phyloP scores from a whole-genome alignment of 768 basidiomycete species.

The Boletus vinaceobasis region DNA sequence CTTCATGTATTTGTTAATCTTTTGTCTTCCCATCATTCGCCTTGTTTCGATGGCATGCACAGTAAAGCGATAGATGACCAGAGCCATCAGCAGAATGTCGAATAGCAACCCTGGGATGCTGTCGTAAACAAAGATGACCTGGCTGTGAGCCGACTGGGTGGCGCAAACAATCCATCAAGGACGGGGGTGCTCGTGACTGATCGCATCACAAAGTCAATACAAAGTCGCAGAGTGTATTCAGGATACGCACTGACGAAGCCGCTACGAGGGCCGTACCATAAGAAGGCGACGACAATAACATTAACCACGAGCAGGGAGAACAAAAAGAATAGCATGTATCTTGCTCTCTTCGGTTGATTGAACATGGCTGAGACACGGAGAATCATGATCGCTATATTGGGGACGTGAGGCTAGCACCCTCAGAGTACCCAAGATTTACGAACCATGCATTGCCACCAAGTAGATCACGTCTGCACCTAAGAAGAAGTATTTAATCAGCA shows the following conservation, averaged over 20 bases:
- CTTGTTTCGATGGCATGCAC: slow-evolving; percentile 2
- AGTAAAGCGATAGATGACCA: slow-evolving; percentile 8
- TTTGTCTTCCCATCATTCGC: neutral
- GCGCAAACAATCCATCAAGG: neutral
- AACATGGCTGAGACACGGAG: slow-evolving; percentile 15
- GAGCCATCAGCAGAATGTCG: slow-evolving; percentile 5
- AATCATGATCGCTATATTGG: slow-evolving; percentile 11
- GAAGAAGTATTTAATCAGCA: neutral
- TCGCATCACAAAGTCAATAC: neutral
- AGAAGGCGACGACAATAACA: neutral
- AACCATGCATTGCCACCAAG: neutral
- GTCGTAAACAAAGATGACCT: neutral
- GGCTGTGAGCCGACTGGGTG: neutral
- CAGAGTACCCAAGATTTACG: neutral
- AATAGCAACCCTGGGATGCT: neutral
- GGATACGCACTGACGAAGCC: neutral
- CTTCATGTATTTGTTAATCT: slow-evolving; percentile 8
- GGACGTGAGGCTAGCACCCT: neutral
- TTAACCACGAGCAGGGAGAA: neutral
- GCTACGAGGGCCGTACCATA: neutral
- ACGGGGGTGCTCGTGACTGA: neutral
- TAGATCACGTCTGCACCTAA: neutral
- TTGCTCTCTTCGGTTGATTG: neutral
- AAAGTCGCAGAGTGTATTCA: neutral
- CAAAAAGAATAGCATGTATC: neutral